These are phyloP conservation scores for Apiospora rasikravindrae DNA, from an alignment of 2,329 filamentous ascomycete species.

Conservation along the genomic window DNA sequence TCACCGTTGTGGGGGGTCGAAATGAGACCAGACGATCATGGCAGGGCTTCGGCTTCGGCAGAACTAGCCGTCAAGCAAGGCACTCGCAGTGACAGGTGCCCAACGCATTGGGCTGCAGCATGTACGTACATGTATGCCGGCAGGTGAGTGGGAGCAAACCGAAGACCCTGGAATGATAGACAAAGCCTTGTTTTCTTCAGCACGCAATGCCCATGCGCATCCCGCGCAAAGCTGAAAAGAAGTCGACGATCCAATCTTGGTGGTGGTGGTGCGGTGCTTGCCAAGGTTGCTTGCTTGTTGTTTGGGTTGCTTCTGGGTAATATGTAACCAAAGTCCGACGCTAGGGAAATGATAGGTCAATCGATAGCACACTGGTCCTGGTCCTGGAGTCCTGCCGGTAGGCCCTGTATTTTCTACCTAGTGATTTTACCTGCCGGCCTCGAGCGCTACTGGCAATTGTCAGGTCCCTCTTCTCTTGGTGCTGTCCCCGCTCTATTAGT, in stretches of 20 bases:
- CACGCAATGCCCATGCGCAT: too few relatives aligned
- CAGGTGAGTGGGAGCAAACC: too few relatives aligned
- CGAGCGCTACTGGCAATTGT: not conserved
- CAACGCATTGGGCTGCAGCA: too few relatives aligned
- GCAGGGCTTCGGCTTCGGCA: conserved; percentile 1
- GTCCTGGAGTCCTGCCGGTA: not conserved
- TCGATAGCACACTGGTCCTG: not conserved
- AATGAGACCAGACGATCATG: conserved; percentile 8
- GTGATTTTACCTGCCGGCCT: too few relatives aligned
- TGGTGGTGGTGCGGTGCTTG: not conserved
- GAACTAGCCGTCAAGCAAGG: not conserved
- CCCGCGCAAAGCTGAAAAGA: too few relatives aligned
- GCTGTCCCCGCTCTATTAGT: not conserved
- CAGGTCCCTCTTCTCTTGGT: not conserved
- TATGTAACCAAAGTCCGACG: too few relatives aligned
- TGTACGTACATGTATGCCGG: too few relatives aligned
- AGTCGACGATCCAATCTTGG: not conserved
- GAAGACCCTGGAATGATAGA: too few relatives aligned
- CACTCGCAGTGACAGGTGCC: too few relatives aligned
- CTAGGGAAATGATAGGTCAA: not conserved
- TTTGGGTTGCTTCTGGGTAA: too few relatives aligned
- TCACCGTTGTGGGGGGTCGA: not conserved
- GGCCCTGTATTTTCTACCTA: not conserved
- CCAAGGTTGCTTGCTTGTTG: too few relatives aligned
- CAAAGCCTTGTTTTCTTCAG: too few relatives aligned